Evolutionary conservation across 1,284 basidiomycete species (phyloP).

Genomic region (Cryptococcus hybrid): DNA sequence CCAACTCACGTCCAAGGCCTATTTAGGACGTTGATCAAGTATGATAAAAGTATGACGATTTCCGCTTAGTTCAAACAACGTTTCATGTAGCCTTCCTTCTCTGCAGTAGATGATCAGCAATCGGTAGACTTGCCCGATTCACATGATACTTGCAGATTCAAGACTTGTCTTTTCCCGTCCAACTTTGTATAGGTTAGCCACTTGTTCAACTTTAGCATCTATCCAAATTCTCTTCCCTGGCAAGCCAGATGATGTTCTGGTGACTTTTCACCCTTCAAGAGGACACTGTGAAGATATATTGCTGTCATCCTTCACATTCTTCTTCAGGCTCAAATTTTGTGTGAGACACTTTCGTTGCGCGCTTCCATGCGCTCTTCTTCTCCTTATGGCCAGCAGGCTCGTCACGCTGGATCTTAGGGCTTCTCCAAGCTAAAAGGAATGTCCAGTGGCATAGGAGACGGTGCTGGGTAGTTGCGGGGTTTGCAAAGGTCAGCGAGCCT

Average conservation of each 20-base stretch:
- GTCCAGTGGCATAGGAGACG: constrained; percentile 18
- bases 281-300: not conserved
- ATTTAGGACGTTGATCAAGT: constrained; percentile 26
- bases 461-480: constrained; percentile 24
- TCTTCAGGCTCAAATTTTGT: not conserved
- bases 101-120: constrained; percentile 10
- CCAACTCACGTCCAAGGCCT: constrained; percentile 41
- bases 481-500: constrained; percentile 8
- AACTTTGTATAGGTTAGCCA: constrained; percentile 31
- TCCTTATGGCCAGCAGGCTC: not conserved
- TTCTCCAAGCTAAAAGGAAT: constrained; percentile 28
- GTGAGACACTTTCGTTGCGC: not conserved
- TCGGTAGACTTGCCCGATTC: no score
- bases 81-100: constrained; percentile 44
- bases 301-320: not conserved
- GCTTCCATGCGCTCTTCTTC: not conserved
- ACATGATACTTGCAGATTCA: constrained; percentile 35
- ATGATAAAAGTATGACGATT: constrained; percentile 37
- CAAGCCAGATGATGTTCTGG: constrained; percentile 9
- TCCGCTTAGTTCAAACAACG: constrained; percentile 35
- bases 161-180: constrained; percentile 43
- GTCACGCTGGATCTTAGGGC: constrained; percentile 1
- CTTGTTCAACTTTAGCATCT: constrained; percentile 14
- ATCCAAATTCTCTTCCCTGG: constrained; percentile 21
- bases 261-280: constrained; percentile 13